phyloP scores from a whole-genome alignment of 805 yeast species.

The Ogataea glucozyma region DNA sequence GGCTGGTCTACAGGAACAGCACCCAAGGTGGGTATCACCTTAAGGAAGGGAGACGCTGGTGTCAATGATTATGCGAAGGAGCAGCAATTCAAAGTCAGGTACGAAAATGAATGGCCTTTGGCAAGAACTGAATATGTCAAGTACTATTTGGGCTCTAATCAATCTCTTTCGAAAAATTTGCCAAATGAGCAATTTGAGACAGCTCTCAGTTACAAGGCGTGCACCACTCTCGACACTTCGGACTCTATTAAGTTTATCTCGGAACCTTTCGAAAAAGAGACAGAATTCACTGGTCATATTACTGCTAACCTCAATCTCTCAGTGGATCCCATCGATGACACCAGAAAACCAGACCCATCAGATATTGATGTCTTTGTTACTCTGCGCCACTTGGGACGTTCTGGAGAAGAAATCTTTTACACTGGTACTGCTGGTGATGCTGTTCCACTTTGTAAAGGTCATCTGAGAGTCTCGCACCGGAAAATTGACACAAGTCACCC shows the following conservation, averaged over 20 bases:
- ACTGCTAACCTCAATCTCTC: constrained; percentile 13
- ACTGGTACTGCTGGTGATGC: constrained; percentile 18
- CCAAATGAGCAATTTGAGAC: background rate
- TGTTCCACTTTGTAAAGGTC: constrained; percentile 14
- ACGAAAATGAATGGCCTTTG: constrained; percentile 13
- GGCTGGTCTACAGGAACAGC: constrained; percentile 12
- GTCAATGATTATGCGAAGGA: constrained; percentile 5
- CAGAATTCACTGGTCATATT: constrained; percentile 12
- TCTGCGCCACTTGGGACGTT: constrained; percentile 9
- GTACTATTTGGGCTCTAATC: constrained; percentile 6
- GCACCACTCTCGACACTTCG: constrained; percentile 9
- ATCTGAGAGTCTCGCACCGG: constrained; percentile 11
- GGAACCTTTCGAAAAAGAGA: constrained; percentile 6
- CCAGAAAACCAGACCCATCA: constrained; percentile 9
- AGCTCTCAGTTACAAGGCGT: constrained; percentile 6
- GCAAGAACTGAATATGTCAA: constrained; percentile 8
- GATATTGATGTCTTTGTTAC: constrained; percentile 16
- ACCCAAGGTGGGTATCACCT: constrained; percentile 11
- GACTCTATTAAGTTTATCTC: constrained; percentile 7
- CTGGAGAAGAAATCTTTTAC: constrained; percentile 9
- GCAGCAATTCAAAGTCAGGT: constrained; percentile 9
- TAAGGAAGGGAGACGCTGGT: constrained; percentile 12
- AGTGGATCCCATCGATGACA: constrained; percentile 8
- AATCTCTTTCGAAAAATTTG: constrained; percentile 2
- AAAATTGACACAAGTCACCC: constrained; percentile 10